Percentiles rank a stretch among this genome's conserved stretches.
Evolutionary conservation across 2,329 filamentous ascomycete genomes (phyloP).

Genomic region (Beauveria sp.): DNA sequence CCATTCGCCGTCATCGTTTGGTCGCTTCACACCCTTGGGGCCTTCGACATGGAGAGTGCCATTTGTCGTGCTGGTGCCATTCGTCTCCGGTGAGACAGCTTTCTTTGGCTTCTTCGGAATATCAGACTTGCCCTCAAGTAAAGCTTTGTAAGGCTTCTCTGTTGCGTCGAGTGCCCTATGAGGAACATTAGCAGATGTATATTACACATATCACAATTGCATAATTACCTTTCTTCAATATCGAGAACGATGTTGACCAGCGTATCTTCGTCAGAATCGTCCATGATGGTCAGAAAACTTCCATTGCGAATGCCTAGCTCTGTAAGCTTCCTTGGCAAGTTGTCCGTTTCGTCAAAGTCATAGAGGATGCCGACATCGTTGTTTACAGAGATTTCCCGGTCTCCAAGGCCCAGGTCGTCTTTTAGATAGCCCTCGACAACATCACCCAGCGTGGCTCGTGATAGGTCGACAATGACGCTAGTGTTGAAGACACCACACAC

Average conservation of each 20-base stretch:
- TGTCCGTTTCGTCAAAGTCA: conserved; percentile 82
- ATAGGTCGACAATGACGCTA: conserved; percentile 59
- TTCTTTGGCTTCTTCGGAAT: conserved; percentile 49
- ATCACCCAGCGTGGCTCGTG: conserved; percentile 67
- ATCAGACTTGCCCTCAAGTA: conserved; percentile 33
- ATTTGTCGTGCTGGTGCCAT: conserved; percentile 31
- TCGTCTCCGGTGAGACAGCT: conserved; percentile 26
- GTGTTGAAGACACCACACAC: conserved; percentile 72
- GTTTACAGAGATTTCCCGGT: conserved; percentile 69
- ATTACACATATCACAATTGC: neutral
- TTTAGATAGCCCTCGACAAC: conserved; percentile 70
- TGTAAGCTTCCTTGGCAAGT: conserved; percentile 68
- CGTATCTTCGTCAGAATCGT: conserved; percentile 66
- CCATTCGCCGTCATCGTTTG: conserved; percentile 33
- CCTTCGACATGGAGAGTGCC: conserved; percentile 28
- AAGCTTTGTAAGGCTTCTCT: conserved; percentile 48
- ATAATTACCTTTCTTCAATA: conserved; percentile 52
- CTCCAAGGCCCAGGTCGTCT: conserved; percentile 63
- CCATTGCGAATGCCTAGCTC: conserved; percentile 71
- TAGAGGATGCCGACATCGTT: conserved; percentile 74
- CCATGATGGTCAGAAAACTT: conserved; percentile 76
- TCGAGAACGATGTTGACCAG: conserved; percentile 75
- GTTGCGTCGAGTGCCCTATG: conserved; percentile 34
- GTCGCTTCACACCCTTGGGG: conserved; percentile 38
- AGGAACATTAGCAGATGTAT: conserved; percentile 20